Evolutionary conservation across 2,329 filamentous ascomycete genomes (phyloP).

Genomic region (Rutstroemia sp.): DNA sequence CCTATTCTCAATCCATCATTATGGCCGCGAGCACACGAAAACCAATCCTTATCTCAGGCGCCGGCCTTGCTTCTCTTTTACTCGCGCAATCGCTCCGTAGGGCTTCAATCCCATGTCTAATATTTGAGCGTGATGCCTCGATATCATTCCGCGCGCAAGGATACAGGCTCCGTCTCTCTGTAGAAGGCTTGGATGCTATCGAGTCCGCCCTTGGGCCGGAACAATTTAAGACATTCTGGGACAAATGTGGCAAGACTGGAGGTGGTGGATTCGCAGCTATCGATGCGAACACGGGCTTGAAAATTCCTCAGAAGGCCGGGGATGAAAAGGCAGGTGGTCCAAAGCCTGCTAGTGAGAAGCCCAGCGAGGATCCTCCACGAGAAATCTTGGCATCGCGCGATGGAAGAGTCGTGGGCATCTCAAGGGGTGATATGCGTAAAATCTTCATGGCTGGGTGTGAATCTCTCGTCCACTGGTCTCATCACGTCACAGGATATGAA

Average conservation of each 20-base stretch:
- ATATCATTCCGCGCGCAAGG: conserved; percentile 53
- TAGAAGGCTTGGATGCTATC: conserved; percentile 51
- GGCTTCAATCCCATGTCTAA: conserved; percentile 15
- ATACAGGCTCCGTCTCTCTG: conserved; percentile 51
- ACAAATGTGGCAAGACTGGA: no score
- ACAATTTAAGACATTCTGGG: conserved; percentile 13
- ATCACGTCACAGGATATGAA: conserved; percentile 52
- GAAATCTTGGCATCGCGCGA: no score
- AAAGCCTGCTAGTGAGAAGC: no score
- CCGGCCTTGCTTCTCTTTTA: conserved; percentile 33
- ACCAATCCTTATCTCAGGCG: conserved; percentile 36
- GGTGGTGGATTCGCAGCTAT: no score
- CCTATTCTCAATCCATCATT: not conserved
- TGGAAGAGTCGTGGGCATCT: no score
- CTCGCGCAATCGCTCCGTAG: conserved; percentile 31
- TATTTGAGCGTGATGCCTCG: conserved; percentile 38
- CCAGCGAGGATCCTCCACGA: no score
- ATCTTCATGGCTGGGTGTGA: conserved; percentile 52
- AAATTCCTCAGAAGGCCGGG: no score
- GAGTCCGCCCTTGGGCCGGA: conserved; percentile 46
- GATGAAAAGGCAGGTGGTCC: no score
- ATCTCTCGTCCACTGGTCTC: conserved; percentile 45
- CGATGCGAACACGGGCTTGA: no score
- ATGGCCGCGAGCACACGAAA: conserved; percentile 24
- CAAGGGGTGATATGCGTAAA: no score